These are phyloP conservation scores for Metarhizium album DNA, from an alignment of 2,329 filamentous ascomycete genomes.

Conservation along the genomic window DNA sequence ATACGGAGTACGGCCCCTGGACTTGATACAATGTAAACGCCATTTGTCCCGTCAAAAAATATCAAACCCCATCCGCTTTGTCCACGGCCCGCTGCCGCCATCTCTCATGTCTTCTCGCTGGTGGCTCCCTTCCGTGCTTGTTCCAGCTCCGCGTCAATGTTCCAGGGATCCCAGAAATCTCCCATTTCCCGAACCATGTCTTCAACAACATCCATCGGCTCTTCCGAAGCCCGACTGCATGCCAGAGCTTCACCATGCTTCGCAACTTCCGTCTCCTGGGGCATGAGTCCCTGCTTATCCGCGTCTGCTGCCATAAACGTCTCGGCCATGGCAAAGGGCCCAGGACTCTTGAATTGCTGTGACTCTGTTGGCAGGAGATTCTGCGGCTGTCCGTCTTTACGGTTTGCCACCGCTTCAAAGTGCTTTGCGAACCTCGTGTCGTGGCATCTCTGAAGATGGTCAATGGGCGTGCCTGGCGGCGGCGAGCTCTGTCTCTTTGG, in stretches of 20 bases:
- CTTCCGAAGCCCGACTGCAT: constrained; percentile 14
- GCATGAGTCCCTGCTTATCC: constrained; percentile 1
- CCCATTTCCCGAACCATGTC: constrained; percentile 27
- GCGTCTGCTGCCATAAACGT: constrained; percentile 15
- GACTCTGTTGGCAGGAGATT: constrained; percentile 31
- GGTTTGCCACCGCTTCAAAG: constrained; percentile 33
- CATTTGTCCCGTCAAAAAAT: not conserved
- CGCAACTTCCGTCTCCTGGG: not conserved
- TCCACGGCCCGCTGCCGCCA: not conserved
- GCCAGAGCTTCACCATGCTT: not conserved
- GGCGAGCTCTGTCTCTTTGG: constrained; percentile 27
- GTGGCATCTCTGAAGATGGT: constrained; percentile 23
- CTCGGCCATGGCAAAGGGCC: constrained; percentile 16
- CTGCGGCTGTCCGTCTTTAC: constrained; percentile 18
- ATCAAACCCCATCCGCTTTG: not conserved
- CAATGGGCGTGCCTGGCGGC: constrained; percentile 27
- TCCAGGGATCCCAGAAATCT: constrained; percentile 23
- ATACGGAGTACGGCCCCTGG: too few relatives aligned
- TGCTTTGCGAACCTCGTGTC: constrained; percentile 34
- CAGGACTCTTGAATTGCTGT: constrained; percentile 21
- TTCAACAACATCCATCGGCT: constrained; percentile 25
- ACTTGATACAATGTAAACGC: not conserved
- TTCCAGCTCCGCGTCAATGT: constrained; percentile 26
- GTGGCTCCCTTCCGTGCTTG: constrained; percentile 14
- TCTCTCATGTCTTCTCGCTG: not conserved